phyloP scores from a whole-genome alignment of 2,329 filamentous ascomycete genomes.

The Colletotrichum cereale region DNA sequence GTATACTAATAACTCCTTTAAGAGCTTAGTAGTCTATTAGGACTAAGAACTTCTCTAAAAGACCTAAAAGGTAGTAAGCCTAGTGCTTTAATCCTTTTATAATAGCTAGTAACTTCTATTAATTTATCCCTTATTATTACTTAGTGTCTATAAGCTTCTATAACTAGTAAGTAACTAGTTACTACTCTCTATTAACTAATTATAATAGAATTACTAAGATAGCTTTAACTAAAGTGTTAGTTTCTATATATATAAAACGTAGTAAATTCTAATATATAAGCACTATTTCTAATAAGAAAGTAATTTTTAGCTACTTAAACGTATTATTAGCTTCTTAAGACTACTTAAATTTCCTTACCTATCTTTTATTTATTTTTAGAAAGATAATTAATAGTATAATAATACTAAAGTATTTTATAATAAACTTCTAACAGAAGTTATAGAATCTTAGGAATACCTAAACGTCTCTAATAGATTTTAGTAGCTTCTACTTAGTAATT shows the following conservation, averaged over 20 bases:
- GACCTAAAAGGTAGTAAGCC: no score
- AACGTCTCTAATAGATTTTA: rapidly evolving
- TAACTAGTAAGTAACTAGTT: neutral
- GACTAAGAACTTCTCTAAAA: no score
- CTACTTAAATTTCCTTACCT: neutral
- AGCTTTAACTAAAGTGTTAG: neutral
- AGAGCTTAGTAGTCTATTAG: no score
- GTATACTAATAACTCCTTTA: no score
- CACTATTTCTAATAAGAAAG: no score
- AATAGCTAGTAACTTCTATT: neutral
- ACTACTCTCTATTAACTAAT: neutral
- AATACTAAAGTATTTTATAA: neutral
- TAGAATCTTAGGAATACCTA: neutral
- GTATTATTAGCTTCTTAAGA: no score
- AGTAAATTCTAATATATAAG: no score
- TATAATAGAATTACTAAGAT: neutral
- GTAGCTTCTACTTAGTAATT: neutral
- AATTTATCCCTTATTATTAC: neutral
- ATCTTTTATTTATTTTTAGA: no score
- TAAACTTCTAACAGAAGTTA: neutral
- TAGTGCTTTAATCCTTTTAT: neutral
- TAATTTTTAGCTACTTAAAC: no score
- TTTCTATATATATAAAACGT: neutral
- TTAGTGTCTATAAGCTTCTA: neutral
- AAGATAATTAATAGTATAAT: rapidly evolving